Evolutionary conservation across 2,329 filamentous ascomycete genomes (phyloP), one percentile per base, ranked within the genome.

Genomic region (Gliomastix tumulicola): DNA sequence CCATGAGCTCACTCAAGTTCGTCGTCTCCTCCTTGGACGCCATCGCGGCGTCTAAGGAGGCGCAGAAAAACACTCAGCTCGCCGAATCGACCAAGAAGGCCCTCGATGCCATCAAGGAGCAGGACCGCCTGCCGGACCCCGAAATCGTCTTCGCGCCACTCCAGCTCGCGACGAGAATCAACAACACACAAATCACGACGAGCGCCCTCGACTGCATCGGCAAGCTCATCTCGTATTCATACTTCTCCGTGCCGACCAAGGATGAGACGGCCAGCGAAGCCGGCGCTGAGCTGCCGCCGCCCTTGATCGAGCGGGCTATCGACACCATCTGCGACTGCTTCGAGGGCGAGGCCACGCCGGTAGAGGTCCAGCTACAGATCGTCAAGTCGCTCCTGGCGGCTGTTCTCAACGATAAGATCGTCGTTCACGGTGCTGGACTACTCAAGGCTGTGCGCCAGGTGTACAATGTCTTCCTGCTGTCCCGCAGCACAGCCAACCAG

Each of bases 321-420:
- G 94, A 98, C 63, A 95, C 92, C 23, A 98, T 98, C 69, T 98
- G 92, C 70, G 90, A 97, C 56, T 98, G 92, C 60, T 98, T 98
- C 57, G 89, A 97, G 56, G 90, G 92, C 55, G 92, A 98, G 65
- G 86, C 86, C 2, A 98, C 94, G 0, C 82, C 88, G 4, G 76
- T 84, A 36, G 90, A 96, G 59, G 84, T 97, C 33, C 92, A 98
- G 61, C 77, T 97, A 50, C 92, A 98, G 63, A 98, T 98, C 49
- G 88, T 98, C 58, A 97, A 98, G 65, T 97, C 92, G 3, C 70
- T 98, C 41, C 69, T 98, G 41, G 89, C 92, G 12, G 94, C 94
- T 12, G 92, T 98, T 12, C 69, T 98, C 45, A 97, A 97, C 56
- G 92, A 98, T 67, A 98, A 97, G 66, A 95, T 97, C 46, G 88